A percentile compares a stretch with the other conserved stretches of the same genome.
phyloP scores from a whole-genome alignment of 495 filamentous ascomycete genomes.

The Cercophora sp. region DNA sequence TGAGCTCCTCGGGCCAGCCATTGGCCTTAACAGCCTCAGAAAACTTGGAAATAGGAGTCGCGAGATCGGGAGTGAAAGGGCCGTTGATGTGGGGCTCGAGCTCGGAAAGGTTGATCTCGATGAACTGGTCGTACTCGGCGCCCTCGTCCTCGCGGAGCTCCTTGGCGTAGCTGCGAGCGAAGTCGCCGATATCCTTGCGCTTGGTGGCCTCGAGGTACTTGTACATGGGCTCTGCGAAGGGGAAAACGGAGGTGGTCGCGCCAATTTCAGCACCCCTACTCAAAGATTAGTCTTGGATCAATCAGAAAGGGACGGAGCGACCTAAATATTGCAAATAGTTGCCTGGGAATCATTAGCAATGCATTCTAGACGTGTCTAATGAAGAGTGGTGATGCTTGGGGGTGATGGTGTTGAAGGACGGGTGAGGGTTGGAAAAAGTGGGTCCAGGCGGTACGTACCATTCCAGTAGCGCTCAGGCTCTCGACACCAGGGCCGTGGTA shows the following conservation, averaged over 20 bases:
- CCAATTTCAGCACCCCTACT: slow-evolving; percentile 72
- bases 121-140: slow-evolving; percentile 92
- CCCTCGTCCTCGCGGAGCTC: slow-evolving; percentile 89
- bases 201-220: slow-evolving; percentile 93
- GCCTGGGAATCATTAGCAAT: slow-evolving; percentile 5
- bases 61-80: slow-evolving; percentile 98
- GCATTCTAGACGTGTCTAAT: too few species aligned
- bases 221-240: slow-evolving; percentile 97
- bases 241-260: slow-evolving; percentile 97
- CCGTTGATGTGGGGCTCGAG: slow-evolving; percentile 99
- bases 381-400: too few species aligned
- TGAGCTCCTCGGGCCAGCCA: slow-evolving; percentile 94
- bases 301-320: slow-evolving; percentile 10
- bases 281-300: background rate
- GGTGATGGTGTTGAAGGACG: too few species aligned
- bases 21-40: slow-evolving; percentile 90
- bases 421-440: too few species aligned
- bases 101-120: slow-evolving; percentile 91
- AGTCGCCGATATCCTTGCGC: slow-evolving; percentile 85
- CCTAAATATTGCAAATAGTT: slow-evolving; percentile 68
- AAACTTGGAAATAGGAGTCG: slow-evolving; percentile 96
- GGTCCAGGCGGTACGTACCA: slow-evolving; percentile 37
- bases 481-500: slow-evolving; percentile 81
- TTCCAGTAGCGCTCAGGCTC: slow-evolving; percentile 57
- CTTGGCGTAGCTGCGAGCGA: slow-evolving; percentile 75